Evolutionary conservation across 2,329 filamentous ascomycete species (phyloP), one percentile per base, ranked within the genome.

Genomic region (Periconia digitata): DNA sequence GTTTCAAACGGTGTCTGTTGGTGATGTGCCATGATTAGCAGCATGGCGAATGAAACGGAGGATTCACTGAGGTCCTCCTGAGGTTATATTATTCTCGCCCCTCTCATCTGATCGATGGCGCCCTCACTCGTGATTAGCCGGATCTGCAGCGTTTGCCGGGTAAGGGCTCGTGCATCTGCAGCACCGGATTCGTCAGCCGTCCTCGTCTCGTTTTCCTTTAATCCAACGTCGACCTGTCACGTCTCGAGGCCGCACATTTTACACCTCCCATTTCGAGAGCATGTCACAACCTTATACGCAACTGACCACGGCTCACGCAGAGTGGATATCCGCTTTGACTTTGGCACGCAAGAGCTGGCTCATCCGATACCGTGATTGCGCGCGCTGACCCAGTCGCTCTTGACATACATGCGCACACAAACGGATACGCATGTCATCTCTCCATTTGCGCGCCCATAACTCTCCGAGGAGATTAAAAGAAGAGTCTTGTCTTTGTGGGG

Each of bases 151-250:
- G 51, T 39, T 29, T 47, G 40, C 32, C 32, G 38, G 42, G 35
- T 38, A 39, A 37, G 20, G 21, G 32, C 39, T 47, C 50, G 54
- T 51, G 49, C 55, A 51, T 56, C 43, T 51, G 36, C 43, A 46
- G 43, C 29, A 40, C 48, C 53, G 55, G 57, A 58, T 60, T 60
- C 55, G 55, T 51, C 52, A 49, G 36, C 44, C n/a, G 35, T 42
- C 48, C 40, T 56, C 55, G 51, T 56, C 44, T 54, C 53, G 48
- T 50, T 46, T 43, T 38, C 53, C 50, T 20, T 29, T 44, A 49
- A 49, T 36, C 46, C 24, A 43, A 46, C 43, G 16, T 48, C 44
- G 22, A 41, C 40, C 51, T 50, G 43, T 55, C 41, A 45, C 16
- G 21, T 27, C 27, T 32, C 27, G 27, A 32, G 27, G 8, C 27